Percentiles rank a stretch among this genome's conserved stretches.
Conservation (phyloP, 2,329 filamentous ascomycete genomes). For the Exophiala sp. region DNA sequence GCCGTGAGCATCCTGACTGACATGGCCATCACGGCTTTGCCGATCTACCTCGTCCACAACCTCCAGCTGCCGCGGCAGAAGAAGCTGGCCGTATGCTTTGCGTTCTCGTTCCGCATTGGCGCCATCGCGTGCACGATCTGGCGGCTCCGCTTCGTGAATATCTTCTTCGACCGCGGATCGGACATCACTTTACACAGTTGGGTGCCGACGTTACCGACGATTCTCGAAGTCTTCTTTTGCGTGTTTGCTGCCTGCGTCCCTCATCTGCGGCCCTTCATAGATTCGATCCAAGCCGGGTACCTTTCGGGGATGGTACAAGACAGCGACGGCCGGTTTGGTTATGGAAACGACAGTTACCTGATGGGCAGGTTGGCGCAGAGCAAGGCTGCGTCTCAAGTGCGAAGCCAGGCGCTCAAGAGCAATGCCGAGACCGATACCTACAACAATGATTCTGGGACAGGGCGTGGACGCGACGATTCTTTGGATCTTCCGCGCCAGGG, state of each 20-base stretch:
- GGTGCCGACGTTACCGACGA: constrained; percentile 14
- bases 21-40: constrained; percentile 23
- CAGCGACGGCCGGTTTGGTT: constrained; percentile 14
- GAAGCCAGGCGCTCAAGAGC: constrained; percentile 14
- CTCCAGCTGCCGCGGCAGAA: constrained; percentile 24
- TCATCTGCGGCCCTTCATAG: constrained; percentile 19
- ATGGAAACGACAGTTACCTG: constrained; percentile 20
- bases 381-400: constrained; percentile 9
- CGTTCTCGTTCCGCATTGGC: constrained; percentile 14
- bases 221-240: constrained; percentile 15
- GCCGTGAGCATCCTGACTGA: constrained; percentile 26
- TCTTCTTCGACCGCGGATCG: constrained; percentile 10
- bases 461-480: neutral
- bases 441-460: neutral
- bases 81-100: constrained; percentile 22
- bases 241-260: constrained; percentile 16
- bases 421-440: constrained; percentile 6
- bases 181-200: constrained; percentile 19
- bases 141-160: constrained; percentile 9
- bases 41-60: constrained; percentile 24
- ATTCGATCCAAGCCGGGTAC: constrained; percentile 20
- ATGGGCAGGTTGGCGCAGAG: constrained; percentile 19
- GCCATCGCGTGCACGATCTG: constrained; percentile 13
- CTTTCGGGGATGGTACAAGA: constrained; percentile 15
- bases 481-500: constrained; percentile 16